phyloP scores from a whole-genome alignment of 495 filamentous ascomycete genomes.

The Gamarada debralockiae region DNA sequence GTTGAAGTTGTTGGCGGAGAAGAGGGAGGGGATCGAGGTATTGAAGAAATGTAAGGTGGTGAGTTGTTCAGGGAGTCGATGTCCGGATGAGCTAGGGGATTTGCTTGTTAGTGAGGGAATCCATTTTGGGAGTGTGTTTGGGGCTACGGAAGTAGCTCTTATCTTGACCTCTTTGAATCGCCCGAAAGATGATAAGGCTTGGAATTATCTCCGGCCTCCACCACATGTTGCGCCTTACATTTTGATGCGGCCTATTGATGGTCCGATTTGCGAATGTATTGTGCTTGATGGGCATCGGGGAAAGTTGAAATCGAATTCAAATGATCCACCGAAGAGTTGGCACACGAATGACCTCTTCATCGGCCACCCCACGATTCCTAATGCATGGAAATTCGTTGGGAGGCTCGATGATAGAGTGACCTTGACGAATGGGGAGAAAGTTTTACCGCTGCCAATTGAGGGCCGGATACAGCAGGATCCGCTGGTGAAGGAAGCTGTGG shows the following conservation, averaged over 20 bases:
- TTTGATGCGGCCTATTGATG: slow-evolving; percentile 40
- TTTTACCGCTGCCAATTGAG: slow-evolving; percentile 55
- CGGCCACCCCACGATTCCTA: slow-evolving; percentile 48
- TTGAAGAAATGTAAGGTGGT: slow-evolving; percentile 42
- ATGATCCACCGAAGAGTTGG: slow-evolving; percentile 45
- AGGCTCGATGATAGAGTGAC: slow-evolving; percentile 56
- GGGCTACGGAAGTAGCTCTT: slow-evolving; percentile 50
- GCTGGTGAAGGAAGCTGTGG: slow-evolving; percentile 45
- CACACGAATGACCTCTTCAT: slow-evolving; percentile 55
- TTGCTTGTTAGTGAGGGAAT: slow-evolving; percentile 48
- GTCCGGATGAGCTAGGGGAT: slow-evolving; percentile 47
- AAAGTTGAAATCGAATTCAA: slow-evolving; percentile 47
- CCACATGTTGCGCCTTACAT: slow-evolving; percentile 21
- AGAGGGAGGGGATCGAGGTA: slow-evolving; percentile 40
- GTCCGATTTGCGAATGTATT: slow-evolving; percentile 41
- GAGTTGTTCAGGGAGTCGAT: slow-evolving; percentile 40
- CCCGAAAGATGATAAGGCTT: slow-evolving; percentile 34
- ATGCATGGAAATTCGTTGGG: slow-evolving; percentile 56
- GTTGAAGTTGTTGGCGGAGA: slow-evolving; percentile 44
- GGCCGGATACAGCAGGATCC: slow-evolving; percentile 47
- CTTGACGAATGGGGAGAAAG: slow-evolving; percentile 59
- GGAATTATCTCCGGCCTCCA: slow-evolving; percentile 37
- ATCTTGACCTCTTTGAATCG: slow-evolving; percentile 54
- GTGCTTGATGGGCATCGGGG: slow-evolving; percentile 47
- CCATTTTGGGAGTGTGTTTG: slow-evolving; percentile 43